These are phyloP conservation scores for Bidens hawaiensis DNA, from an alignment of 140 eudicot genomes.

Conservation along the genomic window DNA sequence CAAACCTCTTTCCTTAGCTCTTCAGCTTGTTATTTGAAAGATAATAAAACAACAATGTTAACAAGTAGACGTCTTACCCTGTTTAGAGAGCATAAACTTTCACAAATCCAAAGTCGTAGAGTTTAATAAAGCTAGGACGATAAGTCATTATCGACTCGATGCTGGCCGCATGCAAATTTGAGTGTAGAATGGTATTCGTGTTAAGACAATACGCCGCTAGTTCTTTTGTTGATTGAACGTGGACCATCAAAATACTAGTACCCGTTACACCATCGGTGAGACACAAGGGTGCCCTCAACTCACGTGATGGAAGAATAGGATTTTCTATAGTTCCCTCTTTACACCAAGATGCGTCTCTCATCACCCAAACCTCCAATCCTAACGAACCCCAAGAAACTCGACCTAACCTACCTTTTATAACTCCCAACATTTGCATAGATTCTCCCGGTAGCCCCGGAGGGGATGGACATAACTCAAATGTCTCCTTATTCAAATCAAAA, in stretches of 20 bases:
- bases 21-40: no score
- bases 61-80: no score
- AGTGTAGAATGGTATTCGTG: background rate
- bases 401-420: background rate
- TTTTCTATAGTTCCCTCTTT: background rate
- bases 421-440: background rate
- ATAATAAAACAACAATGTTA: no score
- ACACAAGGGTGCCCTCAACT: background rate
- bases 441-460: background rate
- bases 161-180: background rate
- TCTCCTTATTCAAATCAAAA: background rate
- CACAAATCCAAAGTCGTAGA: background rate
- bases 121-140: background rate
- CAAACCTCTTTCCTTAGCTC: no score
- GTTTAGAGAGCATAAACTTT: no score
- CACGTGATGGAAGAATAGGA: background rate
- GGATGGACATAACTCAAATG: background rate
- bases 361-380: background rate
- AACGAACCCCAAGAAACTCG: background rate
- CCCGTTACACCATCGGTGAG: background rate
- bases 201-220: background rate
- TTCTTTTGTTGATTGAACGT: background rate
- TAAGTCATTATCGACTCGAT: background rate
- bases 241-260: background rate
- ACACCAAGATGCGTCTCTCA: background rate